Evolutionary conservation across 2,329 filamentous ascomycete species (phyloP).

Genomic region (Tympanopsis confertula): DNA sequence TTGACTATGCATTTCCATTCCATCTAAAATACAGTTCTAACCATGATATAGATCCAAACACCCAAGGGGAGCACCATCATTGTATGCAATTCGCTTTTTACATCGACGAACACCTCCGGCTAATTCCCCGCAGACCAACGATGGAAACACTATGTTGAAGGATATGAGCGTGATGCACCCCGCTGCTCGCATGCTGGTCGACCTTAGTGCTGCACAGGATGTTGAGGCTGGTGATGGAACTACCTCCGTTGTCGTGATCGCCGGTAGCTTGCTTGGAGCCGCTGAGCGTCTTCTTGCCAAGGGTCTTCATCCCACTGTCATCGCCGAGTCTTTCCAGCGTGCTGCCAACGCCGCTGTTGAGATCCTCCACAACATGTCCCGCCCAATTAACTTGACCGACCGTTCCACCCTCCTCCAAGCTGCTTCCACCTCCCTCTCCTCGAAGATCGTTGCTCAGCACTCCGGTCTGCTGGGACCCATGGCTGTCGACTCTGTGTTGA

Average conservation of each 20-base stretch:
- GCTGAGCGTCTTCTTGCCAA: constrained; percentile 84
- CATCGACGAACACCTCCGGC: not conserved
- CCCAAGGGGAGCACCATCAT: constrained; percentile 96
- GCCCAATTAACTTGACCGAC: constrained; percentile 80
- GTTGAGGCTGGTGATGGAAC: constrained; percentile 97
- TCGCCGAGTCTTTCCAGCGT: constrained; percentile 94
- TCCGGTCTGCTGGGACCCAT: constrained; percentile 91
- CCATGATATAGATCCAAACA: constrained; percentile 60
- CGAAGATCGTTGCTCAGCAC: constrained; percentile 97
- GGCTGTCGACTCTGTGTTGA: constrained; percentile 91
- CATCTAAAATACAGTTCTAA: constrained; percentile 11
- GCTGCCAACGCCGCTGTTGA: constrained; percentile 81
- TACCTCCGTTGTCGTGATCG: constrained; percentile 95
- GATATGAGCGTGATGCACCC: constrained; percentile 99
- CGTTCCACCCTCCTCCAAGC: constrained; percentile 86
- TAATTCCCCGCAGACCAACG: constrained; percentile 54
- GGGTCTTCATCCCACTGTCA: constrained; percentile 93
- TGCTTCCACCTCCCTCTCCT: constrained; percentile 90
- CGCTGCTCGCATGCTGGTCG: constrained; percentile 98
- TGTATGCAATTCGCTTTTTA: constrained; percentile 7
- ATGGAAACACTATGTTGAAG: constrained; percentile 97
- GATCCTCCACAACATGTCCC: constrained; percentile 88
- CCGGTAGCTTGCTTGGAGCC: constrained; percentile 83
- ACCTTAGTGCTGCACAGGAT: constrained; percentile 92
- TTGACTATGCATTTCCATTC: constrained; percentile 1